phyloP scores from a whole-genome alignment of 169 alveolate genomes.

The Cyclospora cayetanensis region DNA sequence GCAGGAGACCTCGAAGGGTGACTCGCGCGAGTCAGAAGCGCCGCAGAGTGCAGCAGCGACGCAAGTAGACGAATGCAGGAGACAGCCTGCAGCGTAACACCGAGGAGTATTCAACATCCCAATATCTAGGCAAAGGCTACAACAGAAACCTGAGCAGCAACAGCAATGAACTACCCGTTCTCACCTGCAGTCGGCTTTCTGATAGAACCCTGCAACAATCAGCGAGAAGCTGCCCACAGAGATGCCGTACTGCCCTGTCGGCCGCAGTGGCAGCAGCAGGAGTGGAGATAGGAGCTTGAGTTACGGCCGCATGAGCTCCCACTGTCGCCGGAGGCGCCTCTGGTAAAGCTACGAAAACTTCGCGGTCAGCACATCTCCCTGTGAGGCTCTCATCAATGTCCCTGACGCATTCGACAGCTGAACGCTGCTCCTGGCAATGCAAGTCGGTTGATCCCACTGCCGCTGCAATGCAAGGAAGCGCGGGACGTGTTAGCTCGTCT shows the following conservation, averaged over 20 bases:
- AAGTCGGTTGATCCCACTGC: neutral
- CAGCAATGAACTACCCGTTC: neutral
- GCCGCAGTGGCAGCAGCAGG: neutral
- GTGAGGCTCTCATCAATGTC: too few species aligned
- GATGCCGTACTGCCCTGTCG: neutral
- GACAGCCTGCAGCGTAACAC: neutral
- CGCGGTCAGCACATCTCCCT: too few species aligned
- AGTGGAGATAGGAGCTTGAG: neutral
- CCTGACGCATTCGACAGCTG: too few species aligned
- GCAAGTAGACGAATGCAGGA: neutral
- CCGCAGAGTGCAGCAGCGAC: constrained; percentile 35
- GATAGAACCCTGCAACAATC: neutral
- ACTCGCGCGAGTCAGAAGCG: neutral
- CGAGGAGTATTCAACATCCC: neutral
- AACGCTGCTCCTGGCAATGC: neutral
- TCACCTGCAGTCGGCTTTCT: neutral
- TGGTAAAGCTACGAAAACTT: too few species aligned
- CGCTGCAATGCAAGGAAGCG: neutral
- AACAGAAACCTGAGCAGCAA: neutral
- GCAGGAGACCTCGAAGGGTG: neutral
- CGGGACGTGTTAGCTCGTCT: neutral
- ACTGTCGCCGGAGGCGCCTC: neutral
- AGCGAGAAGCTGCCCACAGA: neutral
- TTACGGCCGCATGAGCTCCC: neutral
- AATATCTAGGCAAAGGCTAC: neutral